Conservation (phyloP, 176 grass and related monocot species). For the Oryza glumipatula region DNA sequence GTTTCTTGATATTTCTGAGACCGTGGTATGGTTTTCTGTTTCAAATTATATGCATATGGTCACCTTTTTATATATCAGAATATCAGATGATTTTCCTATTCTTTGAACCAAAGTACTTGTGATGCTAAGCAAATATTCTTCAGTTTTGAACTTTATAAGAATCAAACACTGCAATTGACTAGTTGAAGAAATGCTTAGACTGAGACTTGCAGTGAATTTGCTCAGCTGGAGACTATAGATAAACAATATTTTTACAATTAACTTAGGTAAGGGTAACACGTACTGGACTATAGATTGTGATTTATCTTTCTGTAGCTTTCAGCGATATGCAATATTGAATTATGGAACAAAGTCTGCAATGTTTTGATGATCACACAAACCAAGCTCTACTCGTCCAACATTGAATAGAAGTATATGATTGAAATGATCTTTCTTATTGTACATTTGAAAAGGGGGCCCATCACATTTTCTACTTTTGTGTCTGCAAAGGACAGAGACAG, state of each 20-base stretch:
- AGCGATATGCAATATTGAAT: neutral
- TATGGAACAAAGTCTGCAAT: neutral
- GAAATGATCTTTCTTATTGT: slow-evolving; percentile 1
- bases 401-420: neutral
- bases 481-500: neutral
- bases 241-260: neutral
- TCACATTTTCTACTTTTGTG: slow-evolving; percentile 8
- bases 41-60: neutral
- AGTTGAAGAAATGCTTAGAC: slow-evolving; percentile 3
- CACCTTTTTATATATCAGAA: slow-evolving; percentile 34
- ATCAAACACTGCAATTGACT: slow-evolving; percentile 10
- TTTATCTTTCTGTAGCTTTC: neutral
- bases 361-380: neutral
- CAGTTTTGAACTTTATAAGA: slow-evolving; percentile 35
- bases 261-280: neutral
- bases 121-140: slow-evolving; percentile 20
- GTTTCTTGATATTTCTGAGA: slow-evolving; percentile 84
- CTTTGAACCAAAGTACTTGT: slow-evolving; percentile 18
- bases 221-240: slow-evolving; percentile 12
- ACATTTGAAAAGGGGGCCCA: neutral
- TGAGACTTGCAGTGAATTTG: neutral
- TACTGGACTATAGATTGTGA: neutral
- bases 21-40: slow-evolving; percentile 52
- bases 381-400: neutral
- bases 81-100: neutral